Percentiles rank a stretch among this genome's conserved stretches.
phyloP scores from a whole-genome alignment of 352 stramenopile species.

The Phytophthora cryptogea region DNA sequence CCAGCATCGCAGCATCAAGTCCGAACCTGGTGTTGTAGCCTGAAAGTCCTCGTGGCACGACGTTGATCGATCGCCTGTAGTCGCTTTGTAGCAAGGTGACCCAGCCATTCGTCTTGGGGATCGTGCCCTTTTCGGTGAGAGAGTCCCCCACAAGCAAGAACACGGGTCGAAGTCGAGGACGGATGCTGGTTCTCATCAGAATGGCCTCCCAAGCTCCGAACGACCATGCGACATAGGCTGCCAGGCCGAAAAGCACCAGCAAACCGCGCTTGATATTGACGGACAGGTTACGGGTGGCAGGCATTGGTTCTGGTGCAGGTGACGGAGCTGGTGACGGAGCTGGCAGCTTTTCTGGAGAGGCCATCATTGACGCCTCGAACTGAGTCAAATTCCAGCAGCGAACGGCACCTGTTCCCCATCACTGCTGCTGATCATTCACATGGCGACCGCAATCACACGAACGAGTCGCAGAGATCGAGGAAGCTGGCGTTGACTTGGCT shows the following conservation, averaged over 20 bases:
- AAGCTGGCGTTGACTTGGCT: too few relatives aligned
- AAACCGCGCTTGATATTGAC: conserved; percentile 20
- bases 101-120: conserved; percentile 47
- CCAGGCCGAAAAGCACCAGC: conserved; percentile 13
- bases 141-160: conserved; percentile 59
- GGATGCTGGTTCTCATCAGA: conserved; percentile 1
- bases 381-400: conserved; percentile 4
- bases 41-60: conserved; percentile 50
- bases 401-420: conserved; percentile 18
- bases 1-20: background rate
- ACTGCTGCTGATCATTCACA: background rate
- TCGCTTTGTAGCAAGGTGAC: conserved; percentile 38
- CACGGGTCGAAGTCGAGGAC: conserved; percentile 24
- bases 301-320: background rate
- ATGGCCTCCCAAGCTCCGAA: conserved; percentile 21
- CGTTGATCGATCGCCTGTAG: conserved; percentile 47
- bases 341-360: conserved; percentile 3
- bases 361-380: background rate
- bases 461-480: background rate
- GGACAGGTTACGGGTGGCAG: background rate
- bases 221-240: conserved; percentile 27
- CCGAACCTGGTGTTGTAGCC: conserved; percentile 57
- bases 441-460: conserved; percentile 3
- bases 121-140: conserved; percentile 49
- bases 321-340: background rate